A percentile compares a stretch with the other conserved stretches of the same genome.
Evolutionary conservation across 1,139 yeast species (phyloP).

Genomic region (Candida sanyaensis): DNA sequence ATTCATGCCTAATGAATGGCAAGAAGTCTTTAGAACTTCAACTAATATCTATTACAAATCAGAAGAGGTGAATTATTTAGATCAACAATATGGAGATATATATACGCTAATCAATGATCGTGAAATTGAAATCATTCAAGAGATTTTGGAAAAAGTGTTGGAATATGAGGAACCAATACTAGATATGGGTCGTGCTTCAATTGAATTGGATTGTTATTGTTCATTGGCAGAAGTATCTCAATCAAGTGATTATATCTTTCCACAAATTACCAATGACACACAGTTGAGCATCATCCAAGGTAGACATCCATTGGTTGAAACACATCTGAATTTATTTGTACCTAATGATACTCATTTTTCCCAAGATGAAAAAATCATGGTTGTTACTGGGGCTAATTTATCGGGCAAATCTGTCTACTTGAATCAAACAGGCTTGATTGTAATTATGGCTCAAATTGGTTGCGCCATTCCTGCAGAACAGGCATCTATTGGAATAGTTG

Average conservation of each 20-base stretch:
- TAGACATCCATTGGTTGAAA: conserved; percentile 45
- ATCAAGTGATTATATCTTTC: conserved; percentile 31
- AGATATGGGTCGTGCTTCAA: conserved; percentile 19
- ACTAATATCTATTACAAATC: conserved; percentile 38
- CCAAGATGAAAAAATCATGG: conserved; percentile 14
- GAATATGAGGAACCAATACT: conserved; percentile 17
- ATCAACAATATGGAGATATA: conserved; percentile 41
- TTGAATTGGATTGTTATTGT: conserved; percentile 39
- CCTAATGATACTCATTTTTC: conserved; percentile 33
- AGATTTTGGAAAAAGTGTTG: conserved; percentile 28
- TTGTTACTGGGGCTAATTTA: conserved; percentile 53
- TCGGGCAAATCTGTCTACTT: conserved; percentile 54
- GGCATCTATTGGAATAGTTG: conserved; percentile 46
- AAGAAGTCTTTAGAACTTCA: conserved; percentile 38
- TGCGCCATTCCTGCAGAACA: conserved; percentile 47
- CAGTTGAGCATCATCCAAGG: conserved; percentile 25
- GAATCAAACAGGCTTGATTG: conserved; percentile 44
- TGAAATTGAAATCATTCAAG: conserved; percentile 41
- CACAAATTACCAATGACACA: conserved; percentile 29
- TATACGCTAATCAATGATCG: conserved; percentile 38
- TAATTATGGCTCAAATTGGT: conserved; percentile 49
- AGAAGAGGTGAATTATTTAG: conserved; percentile 27
- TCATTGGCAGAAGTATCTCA: conserved; percentile 37
- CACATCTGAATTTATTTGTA: conserved; percentile 30
- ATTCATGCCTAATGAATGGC: conserved; percentile 23